Evolutionary conservation across 2,329 filamentous ascomycete species (phyloP).

Genomic region (Nannizziopsis barbatae): DNA sequence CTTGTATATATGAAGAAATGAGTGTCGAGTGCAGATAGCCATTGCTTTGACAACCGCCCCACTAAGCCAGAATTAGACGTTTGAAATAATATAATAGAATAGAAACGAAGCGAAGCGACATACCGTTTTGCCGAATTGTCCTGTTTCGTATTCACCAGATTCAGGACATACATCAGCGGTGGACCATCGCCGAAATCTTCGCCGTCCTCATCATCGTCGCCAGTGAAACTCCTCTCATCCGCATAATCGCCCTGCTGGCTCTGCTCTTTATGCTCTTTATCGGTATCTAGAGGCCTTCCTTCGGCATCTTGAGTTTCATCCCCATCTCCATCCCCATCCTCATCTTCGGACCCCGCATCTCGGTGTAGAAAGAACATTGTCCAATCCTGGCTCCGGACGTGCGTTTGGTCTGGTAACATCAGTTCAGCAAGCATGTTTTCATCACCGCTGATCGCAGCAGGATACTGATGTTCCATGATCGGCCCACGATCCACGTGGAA

Average conservation of each 20-base stretch:
- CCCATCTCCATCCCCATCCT: conserved; percentile 49
- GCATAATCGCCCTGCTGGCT: conserved; percentile 35
- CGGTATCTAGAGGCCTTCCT: conserved; percentile 30
- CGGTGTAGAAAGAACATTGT: conserved; percentile 99
- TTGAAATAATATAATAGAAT: background rate
- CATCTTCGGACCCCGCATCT: conserved; percentile 73
- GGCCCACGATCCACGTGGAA: conserved; percentile 95
- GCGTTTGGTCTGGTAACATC: conserved; percentile 95
- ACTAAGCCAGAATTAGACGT: conserved; percentile 36
- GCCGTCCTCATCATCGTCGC: conserved; percentile 36
- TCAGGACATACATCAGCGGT: conserved; percentile 90
- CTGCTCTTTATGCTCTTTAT: conserved; percentile 27
- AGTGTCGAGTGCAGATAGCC: conserved; percentile 96
- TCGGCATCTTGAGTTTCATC: conserved; percentile 39
- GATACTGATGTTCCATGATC: conserved; percentile 97
- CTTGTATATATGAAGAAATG: conserved; percentile 98
- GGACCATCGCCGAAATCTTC: conserved; percentile 52
- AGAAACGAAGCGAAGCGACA: conserved; percentile 13
- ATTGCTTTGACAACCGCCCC: conserved; percentile 95
- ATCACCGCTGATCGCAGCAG: conserved; percentile 85
- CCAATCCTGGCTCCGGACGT: conserved; percentile 93
- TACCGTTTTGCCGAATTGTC: conserved; percentile 75
- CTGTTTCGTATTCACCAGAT: conserved; percentile 95
- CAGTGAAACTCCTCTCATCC: conserved; percentile 32
- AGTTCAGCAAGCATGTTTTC: conserved; percentile 97